Base-by-base conservation (phyloP, 352 stramenopile species). In the Phytophthora meadii region DNA sequence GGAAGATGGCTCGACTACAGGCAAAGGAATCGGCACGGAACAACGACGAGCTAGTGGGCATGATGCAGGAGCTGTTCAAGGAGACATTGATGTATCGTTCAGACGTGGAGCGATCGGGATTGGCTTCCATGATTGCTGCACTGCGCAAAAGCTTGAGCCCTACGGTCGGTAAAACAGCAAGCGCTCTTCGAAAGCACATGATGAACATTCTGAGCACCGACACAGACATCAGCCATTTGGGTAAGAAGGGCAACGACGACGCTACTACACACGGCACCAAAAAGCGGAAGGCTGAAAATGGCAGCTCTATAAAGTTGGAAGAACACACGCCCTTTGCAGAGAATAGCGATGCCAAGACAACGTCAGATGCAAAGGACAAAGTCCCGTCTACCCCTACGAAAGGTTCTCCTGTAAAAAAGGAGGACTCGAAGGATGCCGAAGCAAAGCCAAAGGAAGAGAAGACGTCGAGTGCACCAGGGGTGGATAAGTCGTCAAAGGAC, bases 111-210 rank as follows among this genome's bases (percentile, higher is more conserved):
- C 68, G 77, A 10, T 94, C 87, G 2, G 79, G 85, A 30, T 58
- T 93, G 22, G 83, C 83, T n/a, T 66, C 77, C 14, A 81, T 93
- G 52, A 87, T 95, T 54, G 79, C 83, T 3, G 41, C 61, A 2
- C 46, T 95, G 47, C 81, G 87, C 27, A 92, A 93, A 74, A 92
- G 72, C 37, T 68, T 65, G 22, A 93, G 82, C 47, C 81, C 84
- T 4, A 92, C 84, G 1, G 81, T 95, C 0, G 79, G 80, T 0
- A 65, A 86, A 40, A 91, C 87, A 2, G 84, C 87, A 1, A 95
- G 84, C 52, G 84, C 83, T 7, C 64, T 95, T 51, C 83, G 87
- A 51, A 93, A 91, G 63, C 84, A 93, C 64, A 68, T 93, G 65
- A 94, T 93, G 24, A 74, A 74, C 2, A 83, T 91, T 7, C 54